These are phyloP conservation scores for Aspergillus texensis DNA, from an alignment of 2,329 filamentous ascomycete genomes.

Conservation along the genomic window DNA sequence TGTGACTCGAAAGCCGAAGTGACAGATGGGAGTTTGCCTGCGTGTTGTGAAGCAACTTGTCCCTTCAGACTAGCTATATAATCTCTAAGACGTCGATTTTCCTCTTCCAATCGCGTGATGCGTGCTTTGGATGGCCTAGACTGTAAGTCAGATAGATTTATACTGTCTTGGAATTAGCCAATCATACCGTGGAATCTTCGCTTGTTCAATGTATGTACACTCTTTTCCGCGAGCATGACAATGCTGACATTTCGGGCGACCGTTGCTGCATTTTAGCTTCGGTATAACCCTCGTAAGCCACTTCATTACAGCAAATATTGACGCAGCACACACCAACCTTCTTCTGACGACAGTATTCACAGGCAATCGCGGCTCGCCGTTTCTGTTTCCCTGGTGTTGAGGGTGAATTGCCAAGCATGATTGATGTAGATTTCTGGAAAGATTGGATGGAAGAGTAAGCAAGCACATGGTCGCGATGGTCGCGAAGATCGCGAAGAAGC, in stretches of 20 bases:
- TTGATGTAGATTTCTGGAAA: neutral
- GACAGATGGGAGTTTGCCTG: too few species aligned
- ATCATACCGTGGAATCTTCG: neutral
- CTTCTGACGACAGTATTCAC: slow-evolving; percentile 4
- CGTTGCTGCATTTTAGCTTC: neutral
- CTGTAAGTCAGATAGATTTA: too few species aligned
- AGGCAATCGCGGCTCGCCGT: neutral
- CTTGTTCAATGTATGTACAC: neutral
- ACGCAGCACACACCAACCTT: neutral
- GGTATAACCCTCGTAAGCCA: too few species aligned
- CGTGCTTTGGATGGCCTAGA: neutral
- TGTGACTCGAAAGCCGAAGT: too few species aligned
- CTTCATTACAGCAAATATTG: too few species aligned
- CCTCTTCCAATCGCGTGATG: neutral
- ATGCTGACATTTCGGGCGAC: neutral
- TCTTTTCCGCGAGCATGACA: neutral
- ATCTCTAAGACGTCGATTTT: neutral
- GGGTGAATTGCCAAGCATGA: neutral
- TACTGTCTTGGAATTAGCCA: too few species aligned
- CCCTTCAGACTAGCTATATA: neutral
- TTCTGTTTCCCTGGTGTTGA: neutral
- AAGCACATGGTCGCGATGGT: too few species aligned
- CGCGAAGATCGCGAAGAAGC: accelerated
- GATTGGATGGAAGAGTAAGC: too few species aligned
- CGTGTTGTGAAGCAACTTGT: neutral